A percentile compares a stretch with the other conserved stretches of the same genome.
These are phyloP conservation scores for Trametes villosa DNA, from an alignment of 768 basidiomycete species.

Conservation along the genomic window DNA sequence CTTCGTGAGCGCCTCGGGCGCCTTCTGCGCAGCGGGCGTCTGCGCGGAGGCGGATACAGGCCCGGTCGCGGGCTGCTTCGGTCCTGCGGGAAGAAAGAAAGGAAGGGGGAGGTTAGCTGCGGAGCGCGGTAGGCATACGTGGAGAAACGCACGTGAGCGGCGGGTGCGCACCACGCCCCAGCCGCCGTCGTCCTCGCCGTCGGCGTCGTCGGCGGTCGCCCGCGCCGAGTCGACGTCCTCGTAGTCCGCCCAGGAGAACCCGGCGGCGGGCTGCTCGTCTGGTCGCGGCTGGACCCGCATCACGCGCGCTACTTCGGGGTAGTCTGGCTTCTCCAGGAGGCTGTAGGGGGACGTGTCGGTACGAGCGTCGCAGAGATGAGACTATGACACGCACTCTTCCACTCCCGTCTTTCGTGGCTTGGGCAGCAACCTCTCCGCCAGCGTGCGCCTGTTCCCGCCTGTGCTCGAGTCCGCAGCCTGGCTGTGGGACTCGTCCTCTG, in stretches of 20 bases:
- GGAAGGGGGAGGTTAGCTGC: neutral
- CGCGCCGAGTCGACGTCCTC: constrained; percentile 57
- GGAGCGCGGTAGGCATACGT: neutral
- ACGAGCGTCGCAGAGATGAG: neutral
- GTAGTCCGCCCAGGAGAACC: constrained; percentile 80
- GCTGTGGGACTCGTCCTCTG: constrained; percentile 34
- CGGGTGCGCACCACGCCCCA: constrained; percentile 78
- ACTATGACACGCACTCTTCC: constrained; percentile 61
- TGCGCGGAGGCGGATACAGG: neutral
- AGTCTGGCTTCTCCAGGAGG: constrained; percentile 64
- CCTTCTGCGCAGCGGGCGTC: constrained; percentile 30
- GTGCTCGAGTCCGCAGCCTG: constrained; percentile 6
- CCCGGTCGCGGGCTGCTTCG: constrained; percentile 20
- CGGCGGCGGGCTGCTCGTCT: constrained; percentile 62
- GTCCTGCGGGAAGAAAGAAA: constrained; percentile 16
- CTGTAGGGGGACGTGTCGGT: constrained; percentile 40
- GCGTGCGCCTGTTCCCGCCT: constrained; percentile 40
- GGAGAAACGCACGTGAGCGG: constrained; percentile 37
- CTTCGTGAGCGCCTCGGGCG: constrained; percentile 59
- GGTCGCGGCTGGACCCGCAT: constrained; percentile 65
- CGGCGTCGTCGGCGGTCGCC: constrained; percentile 56
- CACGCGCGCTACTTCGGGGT: constrained; percentile 61
- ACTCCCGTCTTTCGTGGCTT: constrained; percentile 67
- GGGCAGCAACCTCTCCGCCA: constrained; percentile 68
- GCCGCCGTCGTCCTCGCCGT: constrained; percentile 72